Conservation (phyloP, 768 basidiomycete species). For the Asterophora parasitica region DNA sequence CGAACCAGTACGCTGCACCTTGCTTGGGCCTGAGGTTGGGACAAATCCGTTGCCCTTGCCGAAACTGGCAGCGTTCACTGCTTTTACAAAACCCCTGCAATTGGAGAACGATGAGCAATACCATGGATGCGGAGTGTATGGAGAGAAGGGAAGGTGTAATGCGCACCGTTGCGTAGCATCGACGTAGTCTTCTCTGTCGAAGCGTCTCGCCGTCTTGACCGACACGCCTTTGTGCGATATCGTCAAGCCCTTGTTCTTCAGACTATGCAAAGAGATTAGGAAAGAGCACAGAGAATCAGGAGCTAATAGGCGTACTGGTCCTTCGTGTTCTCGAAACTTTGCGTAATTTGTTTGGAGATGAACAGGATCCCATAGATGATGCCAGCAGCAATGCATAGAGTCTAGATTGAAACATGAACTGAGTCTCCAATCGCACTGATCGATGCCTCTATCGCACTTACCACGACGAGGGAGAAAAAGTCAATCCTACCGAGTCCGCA, state of each 20-base stretch:
- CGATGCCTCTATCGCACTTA: constrained; percentile 23
- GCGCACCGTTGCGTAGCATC: constrained; percentile 70
- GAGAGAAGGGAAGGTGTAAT: background rate
- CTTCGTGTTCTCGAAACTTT: constrained; percentile 45
- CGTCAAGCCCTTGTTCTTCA: constrained; percentile 53
- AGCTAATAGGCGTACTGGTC: constrained; percentile 37
- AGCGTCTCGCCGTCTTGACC: constrained; percentile 56
- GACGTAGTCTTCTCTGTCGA: constrained; percentile 61
- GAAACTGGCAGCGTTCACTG: constrained; percentile 42
- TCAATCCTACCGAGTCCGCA: constrained; percentile 31
- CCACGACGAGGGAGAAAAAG: constrained; percentile 35
- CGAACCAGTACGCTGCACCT: background rate
- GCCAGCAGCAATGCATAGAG: constrained; percentile 41
- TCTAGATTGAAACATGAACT: constrained; percentile 30
- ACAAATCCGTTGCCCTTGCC: constrained; percentile 19
- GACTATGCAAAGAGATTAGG: constrained; percentile 27
- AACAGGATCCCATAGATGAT: constrained; percentile 39
- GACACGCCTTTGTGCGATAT: constrained; percentile 59
- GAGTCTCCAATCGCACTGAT: background rate
- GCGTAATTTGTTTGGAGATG: constrained; percentile 33
- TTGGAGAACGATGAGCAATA: no score
- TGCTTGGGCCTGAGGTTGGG: background rate
- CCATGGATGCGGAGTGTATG: background rate
- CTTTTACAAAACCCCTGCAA: constrained; percentile 50
- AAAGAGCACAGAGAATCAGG: background rate